These are phyloP conservation scores for Vachellia collinsii DNA, from an alignment of 306 rosid species.

Conservation along the genomic window DNA sequence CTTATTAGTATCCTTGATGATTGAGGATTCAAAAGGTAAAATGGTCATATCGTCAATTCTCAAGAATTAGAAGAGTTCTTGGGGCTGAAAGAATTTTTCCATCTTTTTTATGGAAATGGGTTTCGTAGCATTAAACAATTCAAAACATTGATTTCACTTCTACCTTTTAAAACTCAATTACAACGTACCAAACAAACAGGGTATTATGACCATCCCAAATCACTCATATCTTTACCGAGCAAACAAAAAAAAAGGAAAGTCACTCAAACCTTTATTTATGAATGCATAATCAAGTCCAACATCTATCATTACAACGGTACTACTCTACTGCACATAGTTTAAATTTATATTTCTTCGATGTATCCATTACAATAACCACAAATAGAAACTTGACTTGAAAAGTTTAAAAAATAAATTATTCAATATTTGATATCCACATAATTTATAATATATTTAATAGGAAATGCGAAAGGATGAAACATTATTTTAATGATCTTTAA, in stretches of 20 bases:
- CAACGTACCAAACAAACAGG: no score
- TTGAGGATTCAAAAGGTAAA: no score
- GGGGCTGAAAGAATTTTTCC: no score
- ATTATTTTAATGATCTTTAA: not conserved
- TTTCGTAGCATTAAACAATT: no score
- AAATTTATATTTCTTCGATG: not conserved
- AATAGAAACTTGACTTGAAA: not conserved
- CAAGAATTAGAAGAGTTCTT: no score
- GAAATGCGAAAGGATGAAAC: not conserved
- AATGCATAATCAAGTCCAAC: not conserved
- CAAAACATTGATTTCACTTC: no score
- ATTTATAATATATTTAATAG: not conserved
- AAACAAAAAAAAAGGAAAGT: no score
- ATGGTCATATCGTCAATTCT: no score
- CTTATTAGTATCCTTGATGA: no score
- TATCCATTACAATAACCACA: slow-evolving; percentile 1
- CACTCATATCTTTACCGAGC: no score
- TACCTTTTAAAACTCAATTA: no score
- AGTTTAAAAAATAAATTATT: not conserved
- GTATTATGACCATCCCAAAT: not conserved
- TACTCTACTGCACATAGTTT: not conserved
- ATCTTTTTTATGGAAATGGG: no score
- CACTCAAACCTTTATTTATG: not conserved
- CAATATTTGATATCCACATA: not conserved
- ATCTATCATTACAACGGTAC: not conserved